phyloP scores from a whole-genome alignment of 2,329 filamentous ascomycete species.

The Nothophaeocryptopus gaeumannii region DNA sequence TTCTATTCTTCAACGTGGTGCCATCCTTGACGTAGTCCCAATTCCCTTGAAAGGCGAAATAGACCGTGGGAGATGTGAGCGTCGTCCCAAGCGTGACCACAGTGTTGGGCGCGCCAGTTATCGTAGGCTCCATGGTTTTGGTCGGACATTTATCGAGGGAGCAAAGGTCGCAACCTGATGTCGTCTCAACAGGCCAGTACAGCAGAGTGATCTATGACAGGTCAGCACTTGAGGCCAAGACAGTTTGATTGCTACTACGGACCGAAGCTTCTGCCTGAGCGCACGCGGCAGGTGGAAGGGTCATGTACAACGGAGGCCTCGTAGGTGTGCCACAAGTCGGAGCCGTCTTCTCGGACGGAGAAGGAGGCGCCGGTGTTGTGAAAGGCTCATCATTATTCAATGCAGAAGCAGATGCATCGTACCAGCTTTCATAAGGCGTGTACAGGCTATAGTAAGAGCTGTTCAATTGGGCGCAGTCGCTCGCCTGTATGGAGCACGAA shows the following conservation, averaged over 20 bases:
- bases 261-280: no score
- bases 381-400: no score
- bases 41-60: conserved; percentile 22
- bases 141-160: conserved; percentile 10
- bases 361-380: no score
- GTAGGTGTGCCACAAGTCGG: no score
- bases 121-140: conserved; percentile 18
- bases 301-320: no score
- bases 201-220: conserved; percentile 5
- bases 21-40: conserved; percentile 17
- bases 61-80: conserved; percentile 25
- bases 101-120: conserved; percentile 21
- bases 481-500: conserved; percentile 18
- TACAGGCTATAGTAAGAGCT: no score
- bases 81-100: conserved; percentile 20
- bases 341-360: no score
- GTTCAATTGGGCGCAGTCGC: conserved; percentile 11
- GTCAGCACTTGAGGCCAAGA: no score
- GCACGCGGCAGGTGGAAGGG: no score
- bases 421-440: no score
- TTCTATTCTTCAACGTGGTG: conserved; percentile 8
- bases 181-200: conserved; percentile 21
- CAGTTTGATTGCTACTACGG: no score
- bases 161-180: conserved; percentile 7
- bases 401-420: no score